A percentile compares a stretch with the other conserved stretches of the same genome.
Evolutionary conservation across 176 grass and related monocot genomes (phyloP).

Genomic region (Cenchrus americanus): DNA sequence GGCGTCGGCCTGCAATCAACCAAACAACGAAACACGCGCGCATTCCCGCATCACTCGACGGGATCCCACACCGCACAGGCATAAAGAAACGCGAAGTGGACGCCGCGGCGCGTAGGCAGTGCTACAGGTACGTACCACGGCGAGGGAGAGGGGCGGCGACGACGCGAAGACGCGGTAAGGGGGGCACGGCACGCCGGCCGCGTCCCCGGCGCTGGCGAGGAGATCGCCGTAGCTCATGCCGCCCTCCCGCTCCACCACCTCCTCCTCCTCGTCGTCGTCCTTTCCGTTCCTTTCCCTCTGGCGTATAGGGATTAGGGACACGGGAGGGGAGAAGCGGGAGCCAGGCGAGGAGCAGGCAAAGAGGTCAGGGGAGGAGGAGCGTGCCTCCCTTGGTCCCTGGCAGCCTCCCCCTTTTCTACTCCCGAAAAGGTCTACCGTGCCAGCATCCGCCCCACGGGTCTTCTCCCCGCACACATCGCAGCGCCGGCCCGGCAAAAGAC

Average conservation of each 20-base stretch:
- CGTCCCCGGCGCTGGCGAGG: constrained; percentile 38
- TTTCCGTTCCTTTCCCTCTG: background rate
- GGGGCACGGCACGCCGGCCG: constrained; percentile 34
- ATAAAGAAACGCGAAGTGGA: background rate
- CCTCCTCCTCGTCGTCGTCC: background rate
- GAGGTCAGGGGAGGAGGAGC: background rate
- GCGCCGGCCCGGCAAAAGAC: background rate
- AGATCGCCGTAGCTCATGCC: constrained; percentile 52
- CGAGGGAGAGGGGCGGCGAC: constrained; percentile 66
- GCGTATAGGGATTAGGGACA: background rate
- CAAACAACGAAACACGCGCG: background rate
- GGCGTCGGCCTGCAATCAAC: constrained; percentile 31
- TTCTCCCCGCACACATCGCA: background rate
- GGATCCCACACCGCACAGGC: background rate
- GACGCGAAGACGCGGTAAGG: constrained; percentile 49
- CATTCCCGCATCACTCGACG: constrained; percentile 6
- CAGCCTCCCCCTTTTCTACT: background rate
- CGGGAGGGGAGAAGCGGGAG: constrained; percentile 4
- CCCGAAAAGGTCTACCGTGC: constrained; percentile 10
- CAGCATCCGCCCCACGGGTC: constrained; percentile 17
- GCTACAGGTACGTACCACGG: constrained; percentile 43
- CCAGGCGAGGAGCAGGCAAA: background rate
- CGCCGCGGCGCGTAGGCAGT: background rate
- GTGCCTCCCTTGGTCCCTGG: background rate
- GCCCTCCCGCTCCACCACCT: background rate